These are phyloP conservation scores for Pseudogymnoascus sp. DNA, from an alignment of 2,329 filamentous ascomycete genomes.

Conservation along the genomic window DNA sequence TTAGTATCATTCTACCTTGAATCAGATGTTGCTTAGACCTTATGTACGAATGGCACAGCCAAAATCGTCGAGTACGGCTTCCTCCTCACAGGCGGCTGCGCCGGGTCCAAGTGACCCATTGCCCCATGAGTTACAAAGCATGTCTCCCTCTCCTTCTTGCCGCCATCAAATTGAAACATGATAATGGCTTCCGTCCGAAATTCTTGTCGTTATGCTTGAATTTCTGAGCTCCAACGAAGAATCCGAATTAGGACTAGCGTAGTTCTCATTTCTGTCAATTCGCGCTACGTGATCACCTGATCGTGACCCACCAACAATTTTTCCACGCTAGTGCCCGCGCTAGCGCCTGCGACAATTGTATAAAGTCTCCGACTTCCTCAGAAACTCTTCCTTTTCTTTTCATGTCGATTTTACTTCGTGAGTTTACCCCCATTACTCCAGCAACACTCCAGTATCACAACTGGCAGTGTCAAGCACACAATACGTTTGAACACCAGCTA, in stretches of 20 bases:
- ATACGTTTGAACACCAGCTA: conserved; percentile 16
- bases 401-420: conserved; percentile 18
- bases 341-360: conserved; percentile 2
- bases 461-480: background rate
- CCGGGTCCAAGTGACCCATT: conserved; percentile 63
- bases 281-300: background rate
- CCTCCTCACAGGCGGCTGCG: conserved; percentile 62
- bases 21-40: conserved; percentile 35
- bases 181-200: conserved; percentile 1
- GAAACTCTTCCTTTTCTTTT: conserved; percentile 12
- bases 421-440: conserved; percentile 14
- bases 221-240: background rate
- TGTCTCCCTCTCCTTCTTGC: conserved; percentile 44
- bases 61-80: conserved; percentile 69
- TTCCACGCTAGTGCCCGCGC: background rate
- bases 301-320: background rate
- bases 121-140: conserved; percentile 66
- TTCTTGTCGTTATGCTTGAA: background rate
- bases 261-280: background rate
- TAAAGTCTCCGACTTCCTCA: conserved; percentile 6
- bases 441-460: background rate
- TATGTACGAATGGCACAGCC: conserved; percentile 60
- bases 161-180: conserved; percentile 39
- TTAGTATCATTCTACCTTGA: background rate
- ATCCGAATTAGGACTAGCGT: background rate